Base-by-base conservation (phyloP, 768 basidiomycete species). In the Macrocybe gigantea region DNA sequence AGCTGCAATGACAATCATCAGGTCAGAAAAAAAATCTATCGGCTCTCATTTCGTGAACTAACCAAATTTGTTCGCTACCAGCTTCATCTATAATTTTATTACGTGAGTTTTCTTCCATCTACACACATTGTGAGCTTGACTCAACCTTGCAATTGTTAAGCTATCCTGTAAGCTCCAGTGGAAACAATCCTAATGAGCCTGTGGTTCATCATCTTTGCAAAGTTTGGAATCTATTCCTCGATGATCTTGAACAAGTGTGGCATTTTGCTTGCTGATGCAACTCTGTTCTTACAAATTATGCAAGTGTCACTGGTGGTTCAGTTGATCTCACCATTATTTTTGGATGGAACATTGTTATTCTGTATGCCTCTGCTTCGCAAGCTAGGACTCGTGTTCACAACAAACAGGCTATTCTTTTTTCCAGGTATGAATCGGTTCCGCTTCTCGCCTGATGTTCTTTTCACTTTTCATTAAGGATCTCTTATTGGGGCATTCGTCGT, bases 261-360 rank as follows among this genome's bases (percentile, higher is more conserved):
- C 11, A 29, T 10, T 42, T 29, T 14, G 29, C 11, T 13, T n/a
- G 33, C 37, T 9, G 31, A 4, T 44, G 7, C 29, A 3, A 3
- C 32, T 15, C 10, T 42, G 34, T 10, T 31, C 29, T n/a, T 22
- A 10, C 33, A n/a, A 9, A 30, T 11, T 12, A 38, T 5, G 14
- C 12, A 45, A 87, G 82, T 45, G 71, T 91, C 49, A 83, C 81
- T 10, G 82, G 84, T 30, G 64, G 68, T 33, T 63, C 64, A 31
- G 56, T 63, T 6, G 71, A 80, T 6, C 69, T 93, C 13, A 59
- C 66, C 3, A 73, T 84, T 40, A 72, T 85, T 6, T 83, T 93
- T 53, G 90, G 90, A 13, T 93, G 91, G 92, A 79, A 76, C 52
- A 83, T 88, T 38, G 79, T 93, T 12, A 86, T 92, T 70, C 87